Conservation (phyloP, 257 asterid genomes). For the Nicotiana attenuata region DNA sequence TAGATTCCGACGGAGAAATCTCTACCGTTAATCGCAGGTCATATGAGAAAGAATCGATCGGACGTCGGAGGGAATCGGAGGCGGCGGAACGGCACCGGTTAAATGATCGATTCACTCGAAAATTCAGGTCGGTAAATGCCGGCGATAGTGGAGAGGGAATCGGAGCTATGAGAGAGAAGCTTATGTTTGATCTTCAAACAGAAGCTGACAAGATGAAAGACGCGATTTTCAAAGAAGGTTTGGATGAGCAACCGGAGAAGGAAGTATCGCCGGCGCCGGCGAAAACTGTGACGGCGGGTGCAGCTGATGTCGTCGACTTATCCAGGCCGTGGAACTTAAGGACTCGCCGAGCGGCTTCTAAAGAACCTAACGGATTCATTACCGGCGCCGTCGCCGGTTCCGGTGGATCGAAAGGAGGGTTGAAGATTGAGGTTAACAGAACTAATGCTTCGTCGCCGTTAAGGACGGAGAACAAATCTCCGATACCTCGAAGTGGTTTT, state of each 20-base stretch:
- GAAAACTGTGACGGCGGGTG: slow-evolving; percentile 5
- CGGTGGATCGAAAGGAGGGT: not conserved
- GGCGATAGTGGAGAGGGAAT: slow-evolving; percentile 50
- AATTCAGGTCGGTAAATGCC: slow-evolving; percentile 15
- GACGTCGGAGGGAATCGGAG: slow-evolving; percentile 19
- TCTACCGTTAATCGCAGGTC: slow-evolving; percentile 23
- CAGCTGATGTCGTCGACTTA: slow-evolving; percentile 11
- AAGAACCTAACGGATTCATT: slow-evolving; percentile 22
- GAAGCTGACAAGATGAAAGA: slow-evolving; percentile 73
- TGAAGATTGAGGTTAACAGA: not conserved
- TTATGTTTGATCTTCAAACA: slow-evolving; percentile 79
- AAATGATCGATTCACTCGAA: not conserved
- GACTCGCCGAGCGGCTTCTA: slow-evolving; percentile 64
- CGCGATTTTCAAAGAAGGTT: slow-evolving; percentile 54
- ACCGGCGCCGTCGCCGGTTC: not conserved
- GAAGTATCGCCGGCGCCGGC: slow-evolving; percentile 20
- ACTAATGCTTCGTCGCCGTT: not conserved
- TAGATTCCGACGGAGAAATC: slow-evolving; percentile 34
- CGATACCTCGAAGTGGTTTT: slow-evolving; percentile 11
- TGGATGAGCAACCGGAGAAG: slow-evolving; percentile 26
- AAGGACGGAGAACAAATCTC: slow-evolving; percentile 8
- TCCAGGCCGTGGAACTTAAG: slow-evolving; percentile 74
- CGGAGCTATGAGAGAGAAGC: slow-evolving; percentile 62
- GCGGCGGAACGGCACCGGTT: slow-evolving; percentile 25
- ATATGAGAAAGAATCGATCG: not conserved